Evolutionary conservation across 148 eudicot species (phyloP).

Genomic region (Amaranthus hypochondriacus): DNA sequence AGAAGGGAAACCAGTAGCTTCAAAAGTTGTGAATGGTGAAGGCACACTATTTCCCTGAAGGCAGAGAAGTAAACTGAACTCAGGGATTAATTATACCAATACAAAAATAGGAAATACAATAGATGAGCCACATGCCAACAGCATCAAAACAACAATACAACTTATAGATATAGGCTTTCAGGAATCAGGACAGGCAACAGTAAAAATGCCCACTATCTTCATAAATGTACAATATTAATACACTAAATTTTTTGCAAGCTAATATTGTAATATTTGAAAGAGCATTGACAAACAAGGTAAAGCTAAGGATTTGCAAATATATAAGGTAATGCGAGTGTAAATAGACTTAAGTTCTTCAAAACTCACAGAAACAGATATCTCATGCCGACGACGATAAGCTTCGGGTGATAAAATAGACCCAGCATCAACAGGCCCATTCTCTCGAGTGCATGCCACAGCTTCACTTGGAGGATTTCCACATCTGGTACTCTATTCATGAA

Average conservation of each 20-base stretch:
- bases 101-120: not conserved
- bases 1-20: slow-evolving; percentile 71
- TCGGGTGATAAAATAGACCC: slow-evolving; percentile 61
- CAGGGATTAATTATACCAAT: not conserved
- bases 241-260: not conserved
- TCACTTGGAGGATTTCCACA: slow-evolving; percentile 36
- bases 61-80: not conserved
- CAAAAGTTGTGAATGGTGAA: slow-evolving; percentile 71
- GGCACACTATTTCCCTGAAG: slow-evolving; percentile 74
- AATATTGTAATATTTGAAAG: not conserved
- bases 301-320: not conserved
- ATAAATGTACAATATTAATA: not conserved
- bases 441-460: slow-evolving; percentile 30
- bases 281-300: not conserved
- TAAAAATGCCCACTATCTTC: not conserved
- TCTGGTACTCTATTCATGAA: slow-evolving; percentile 34
- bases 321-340: not conserved
- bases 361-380: slow-evolving; percentile 83
- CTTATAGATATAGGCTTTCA: not conserved
- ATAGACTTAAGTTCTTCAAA: not conserved
- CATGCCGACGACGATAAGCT: slow-evolving; percentile 70
- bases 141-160: not conserved
- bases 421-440: slow-evolving; percentile 27
- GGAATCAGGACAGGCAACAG: not conserved
- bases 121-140: not conserved